A percentile compares a stretch with the other conserved stretches of the same genome.
Conservation (phyloP, 345 rosid genomes). For the Sonneratia alba region DNA sequence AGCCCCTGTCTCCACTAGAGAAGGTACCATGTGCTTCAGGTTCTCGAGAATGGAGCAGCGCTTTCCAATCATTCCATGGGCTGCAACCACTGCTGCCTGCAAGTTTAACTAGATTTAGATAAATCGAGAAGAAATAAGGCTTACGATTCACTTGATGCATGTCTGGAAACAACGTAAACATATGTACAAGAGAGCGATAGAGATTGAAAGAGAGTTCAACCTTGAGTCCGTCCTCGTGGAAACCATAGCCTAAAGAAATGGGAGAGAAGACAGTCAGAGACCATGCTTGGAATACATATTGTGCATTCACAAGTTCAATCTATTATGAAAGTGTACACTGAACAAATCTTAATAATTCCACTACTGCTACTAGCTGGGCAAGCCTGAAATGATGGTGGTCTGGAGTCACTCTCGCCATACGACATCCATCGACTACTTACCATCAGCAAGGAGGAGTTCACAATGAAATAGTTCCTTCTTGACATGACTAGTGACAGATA, state of each 20-base stretch:
- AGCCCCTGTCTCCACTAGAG: slow-evolving; percentile 63
- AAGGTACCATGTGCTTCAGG: slow-evolving; percentile 74
- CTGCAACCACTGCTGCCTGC: slow-evolving; percentile 75
- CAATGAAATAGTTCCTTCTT: too few relatives aligned
- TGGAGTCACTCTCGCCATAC: neutral
- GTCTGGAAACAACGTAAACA: too few relatives aligned
- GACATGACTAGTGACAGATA: neutral
- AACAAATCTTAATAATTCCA: too few relatives aligned
- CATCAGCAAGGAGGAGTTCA: too few relatives aligned
- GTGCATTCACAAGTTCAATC: too few relatives aligned
- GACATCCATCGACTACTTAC: neutral
- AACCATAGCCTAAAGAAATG: slow-evolving; percentile 68
- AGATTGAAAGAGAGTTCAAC: slow-evolving; percentile 16
- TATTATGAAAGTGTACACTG: too few relatives aligned
- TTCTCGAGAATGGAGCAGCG: slow-evolving; percentile 33
- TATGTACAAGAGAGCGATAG: neutral
- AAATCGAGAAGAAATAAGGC: neutral
- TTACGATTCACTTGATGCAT: neutral
- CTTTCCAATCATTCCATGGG: slow-evolving; percentile 54
- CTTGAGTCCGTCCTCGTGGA: slow-evolving; percentile 94
- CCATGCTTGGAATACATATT: neutral
- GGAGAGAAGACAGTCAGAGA: slow-evolving; percentile 6
- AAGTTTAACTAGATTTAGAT: slow-evolving; percentile 4
- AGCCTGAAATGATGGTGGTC: too few relatives aligned
- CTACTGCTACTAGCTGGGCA: too few relatives aligned